A percentile compares a stretch with the other conserved stretches of the same genome.
These are phyloP conservation scores for Oehlia diaphana DNA, from an alignment of 192 early-diverging fungal genomes.

Conservation along the genomic window DNA sequence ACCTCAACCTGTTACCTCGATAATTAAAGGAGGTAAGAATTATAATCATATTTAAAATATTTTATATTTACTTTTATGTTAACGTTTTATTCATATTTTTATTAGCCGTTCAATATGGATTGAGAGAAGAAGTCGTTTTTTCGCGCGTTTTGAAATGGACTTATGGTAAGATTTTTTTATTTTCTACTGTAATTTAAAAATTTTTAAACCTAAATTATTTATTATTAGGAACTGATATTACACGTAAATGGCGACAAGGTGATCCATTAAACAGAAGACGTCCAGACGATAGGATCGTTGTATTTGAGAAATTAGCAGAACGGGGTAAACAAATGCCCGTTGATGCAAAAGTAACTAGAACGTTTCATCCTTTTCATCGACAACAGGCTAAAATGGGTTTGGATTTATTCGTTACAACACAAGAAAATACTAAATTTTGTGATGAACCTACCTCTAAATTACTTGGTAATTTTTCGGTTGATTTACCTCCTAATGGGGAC, in stretches of 20 bases:
- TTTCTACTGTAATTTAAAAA: neutral
- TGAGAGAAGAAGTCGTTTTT: neutral
- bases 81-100: neutral
- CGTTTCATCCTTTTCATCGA: neutral
- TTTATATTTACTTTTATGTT: neutral
- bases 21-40: slow-evolving; percentile 44
- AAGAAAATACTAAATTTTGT: neutral
- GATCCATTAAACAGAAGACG: neutral
- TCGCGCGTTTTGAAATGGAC: neutral
- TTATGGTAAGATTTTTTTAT: neutral
- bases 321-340: neutral
- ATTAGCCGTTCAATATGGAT: slow-evolving; percentile 45
- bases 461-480: neutral
- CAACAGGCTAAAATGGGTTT: neutral
- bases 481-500: neutral
- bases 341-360: neutral
- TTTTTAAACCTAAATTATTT: neutral
- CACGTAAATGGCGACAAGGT: neutral
- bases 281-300: neutral
- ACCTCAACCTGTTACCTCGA: slow-evolving; percentile 51
- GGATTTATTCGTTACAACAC: neutral
- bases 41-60: too few relatives aligned
- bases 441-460: neutral
- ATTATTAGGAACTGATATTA: neutral
- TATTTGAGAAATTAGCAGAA: neutral